Evolutionary conservation across 2,329 filamentous ascomycete species (phyloP).

Genomic region (Cladophialophora psammophila): DNA sequence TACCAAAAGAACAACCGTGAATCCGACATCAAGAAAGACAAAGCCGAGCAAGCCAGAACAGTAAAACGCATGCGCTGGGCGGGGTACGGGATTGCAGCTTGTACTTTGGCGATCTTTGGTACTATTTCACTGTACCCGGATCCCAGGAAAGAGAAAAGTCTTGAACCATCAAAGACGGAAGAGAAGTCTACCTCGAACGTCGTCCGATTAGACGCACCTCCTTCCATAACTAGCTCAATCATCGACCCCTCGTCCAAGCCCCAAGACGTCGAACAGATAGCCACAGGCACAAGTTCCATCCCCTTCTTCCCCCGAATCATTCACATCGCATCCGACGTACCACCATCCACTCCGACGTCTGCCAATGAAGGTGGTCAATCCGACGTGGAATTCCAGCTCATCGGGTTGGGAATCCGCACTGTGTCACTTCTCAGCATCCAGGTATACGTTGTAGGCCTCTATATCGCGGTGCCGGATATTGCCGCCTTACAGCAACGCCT

Average conservation of each 20-base stretch:
- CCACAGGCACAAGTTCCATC: conserved; percentile 81
- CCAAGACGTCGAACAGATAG: conserved; percentile 76
- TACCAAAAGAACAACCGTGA: conserved; percentile 28
- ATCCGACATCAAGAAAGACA: conserved; percentile 18
- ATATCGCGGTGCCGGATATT: conserved; percentile 84
- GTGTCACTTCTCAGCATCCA: conserved; percentile 90
- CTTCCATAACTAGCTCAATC: conserved; percentile 44
- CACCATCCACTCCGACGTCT: conserved; percentile 49
- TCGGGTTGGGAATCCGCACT: conserved; percentile 85
- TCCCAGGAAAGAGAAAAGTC: conserved; percentile 30
- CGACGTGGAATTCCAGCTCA: conserved; percentile 78
- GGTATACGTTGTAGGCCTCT: conserved; percentile 94
- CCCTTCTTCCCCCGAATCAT: conserved; percentile 79
- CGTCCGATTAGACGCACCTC: conserved; percentile 52
- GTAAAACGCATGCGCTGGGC: conserved; percentile 36
- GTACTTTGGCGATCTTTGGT: conserved; percentile 51
- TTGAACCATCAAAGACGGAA: conserved; percentile 22
- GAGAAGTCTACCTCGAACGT: conserved; percentile 28
- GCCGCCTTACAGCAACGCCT: conserved; percentile 79
- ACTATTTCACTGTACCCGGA: conserved; percentile 43
- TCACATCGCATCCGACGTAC: conserved; percentile 60
- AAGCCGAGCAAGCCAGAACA: conserved; percentile 33
- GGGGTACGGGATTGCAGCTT: conserved; percentile 48
- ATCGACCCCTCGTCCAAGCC: conserved; percentile 43
- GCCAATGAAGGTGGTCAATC: conserved; percentile 50